Evolutionary conservation across 768 basidiomycete species (phyloP), one percentile per base, ranked within the genome.

Genomic region (Rhodotorula graminis): DNA sequence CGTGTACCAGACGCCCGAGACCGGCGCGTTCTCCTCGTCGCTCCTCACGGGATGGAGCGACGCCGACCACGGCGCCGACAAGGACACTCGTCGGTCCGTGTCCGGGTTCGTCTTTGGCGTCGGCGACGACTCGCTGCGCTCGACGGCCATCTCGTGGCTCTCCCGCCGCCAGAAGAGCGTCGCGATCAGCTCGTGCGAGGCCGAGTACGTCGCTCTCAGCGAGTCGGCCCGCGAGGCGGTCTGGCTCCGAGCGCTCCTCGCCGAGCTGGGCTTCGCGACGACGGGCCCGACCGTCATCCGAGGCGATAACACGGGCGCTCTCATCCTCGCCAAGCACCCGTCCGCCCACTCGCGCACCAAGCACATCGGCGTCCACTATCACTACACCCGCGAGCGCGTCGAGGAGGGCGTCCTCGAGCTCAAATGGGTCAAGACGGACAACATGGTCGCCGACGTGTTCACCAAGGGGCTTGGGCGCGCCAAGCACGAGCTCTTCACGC

Each of bases 341-440:
- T 52, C 42, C 6, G 14, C 42, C 2, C 56, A 67, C 59, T 33
- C 8, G 10, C 68, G 80, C 21, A 76, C 81, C 19, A 82, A 82
- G 70, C 83, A 84, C 65, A 82, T 83, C 60, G 78, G 81, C 44
- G 77, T 82, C 27, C 78, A 77, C 6, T 80, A 81, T 67, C 82
- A 83, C 58, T 82, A 76, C 47, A 72, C 82, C 31, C 76, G 81
- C 0, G 75, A 82, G 27, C 46, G 55, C 0, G 69, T 83, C 29
- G 69, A 67, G 23, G 42, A 59, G 29, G 67, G 65, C 6, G 37
- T 47, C 1, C 64, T 78, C 59, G 29, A 37, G 14, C 37, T 78
- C 37, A 18, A 25, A 4, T 73, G 71, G 59, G 58, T 74, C 42
- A 62, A 72, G 33, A 78, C 76, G 29, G 29, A n/a, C n/a, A 40